Conservation (phyloP, 306 rosid species). For the Inga oerstediana region DNA sequence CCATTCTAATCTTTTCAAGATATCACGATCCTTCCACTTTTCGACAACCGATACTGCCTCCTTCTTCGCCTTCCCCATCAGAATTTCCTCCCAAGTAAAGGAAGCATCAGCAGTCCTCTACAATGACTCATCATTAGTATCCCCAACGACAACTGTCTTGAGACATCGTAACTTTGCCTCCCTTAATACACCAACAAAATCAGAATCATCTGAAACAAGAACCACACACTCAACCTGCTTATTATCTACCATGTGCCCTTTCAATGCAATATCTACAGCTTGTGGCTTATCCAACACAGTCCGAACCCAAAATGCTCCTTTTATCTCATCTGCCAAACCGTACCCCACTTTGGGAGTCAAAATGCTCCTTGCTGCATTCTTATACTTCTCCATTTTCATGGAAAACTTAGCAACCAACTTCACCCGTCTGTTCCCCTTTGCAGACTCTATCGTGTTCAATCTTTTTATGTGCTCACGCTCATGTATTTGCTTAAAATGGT, state of each 20-base stretch:
- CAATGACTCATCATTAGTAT: slow-evolving; percentile 61
- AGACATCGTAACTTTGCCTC: slow-evolving; percentile 78
- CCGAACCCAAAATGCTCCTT: slow-evolving; percentile 67
- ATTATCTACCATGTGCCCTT: slow-evolving; percentile 58
- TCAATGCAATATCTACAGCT: slow-evolving; percentile 56
- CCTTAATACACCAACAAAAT: slow-evolving; percentile 59
- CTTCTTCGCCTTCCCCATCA: slow-evolving; percentile 78
- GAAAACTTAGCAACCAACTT: slow-evolving; percentile 77
- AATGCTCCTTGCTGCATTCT: slow-evolving; percentile 61
- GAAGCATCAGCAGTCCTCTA: slow-evolving; percentile 74
- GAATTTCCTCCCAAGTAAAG: slow-evolving; percentile 81
- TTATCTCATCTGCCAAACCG: slow-evolving; percentile 68
- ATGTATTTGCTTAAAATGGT: slow-evolving; percentile 79
- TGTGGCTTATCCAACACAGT: slow-evolving; percentile 53
- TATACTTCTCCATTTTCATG: slow-evolving; percentile 87
- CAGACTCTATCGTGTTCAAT: slow-evolving; percentile 72
- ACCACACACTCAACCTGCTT: slow-evolving; percentile 69
- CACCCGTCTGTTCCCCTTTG: slow-evolving; percentile 71
- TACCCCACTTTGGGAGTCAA: slow-evolving; percentile 63
- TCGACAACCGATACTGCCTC: slow-evolving; percentile 66
- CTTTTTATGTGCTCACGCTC: slow-evolving; percentile 73
- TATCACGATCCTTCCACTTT: slow-evolving; percentile 83
- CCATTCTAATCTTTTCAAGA: slow-evolving; percentile 83
- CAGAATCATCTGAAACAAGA: slow-evolving; percentile 82
- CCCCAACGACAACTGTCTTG: slow-evolving; percentile 79